These are phyloP conservation scores for Pseudogymnoascus pannorum DNA, from an alignment of 2,329 filamentous ascomycete genomes.

Conservation along the genomic window DNA sequence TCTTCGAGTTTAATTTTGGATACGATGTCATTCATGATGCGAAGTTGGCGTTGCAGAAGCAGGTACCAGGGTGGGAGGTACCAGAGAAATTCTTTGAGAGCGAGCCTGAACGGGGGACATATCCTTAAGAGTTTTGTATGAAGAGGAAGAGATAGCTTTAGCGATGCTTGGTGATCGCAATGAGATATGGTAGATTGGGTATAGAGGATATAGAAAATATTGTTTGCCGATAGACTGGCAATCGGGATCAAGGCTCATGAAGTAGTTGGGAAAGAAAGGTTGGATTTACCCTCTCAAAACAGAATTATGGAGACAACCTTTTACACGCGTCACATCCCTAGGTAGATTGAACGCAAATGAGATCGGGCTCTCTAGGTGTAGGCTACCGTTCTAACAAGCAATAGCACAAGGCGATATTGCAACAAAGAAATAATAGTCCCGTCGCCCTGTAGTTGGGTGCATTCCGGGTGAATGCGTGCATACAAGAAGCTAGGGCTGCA, in stretches of 20 bases:
- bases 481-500: neutral
- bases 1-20: constrained; percentile 24
- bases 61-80: constrained; percentile 16
- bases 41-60: constrained; percentile 11
- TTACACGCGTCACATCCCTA: neutral
- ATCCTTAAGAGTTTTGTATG: constrained; percentile 11
- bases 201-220: neutral
- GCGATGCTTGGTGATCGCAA: neutral
- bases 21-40: constrained; percentile 22
- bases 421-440: no score
- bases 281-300: neutral
- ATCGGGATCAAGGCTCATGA: neutral
- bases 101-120: constrained; percentile 15
- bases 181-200: neutral
- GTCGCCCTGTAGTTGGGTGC: no score
- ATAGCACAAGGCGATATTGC: no score
- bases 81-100: constrained; percentile 18
- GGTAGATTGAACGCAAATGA: neutral
- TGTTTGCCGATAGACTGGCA: neutral
- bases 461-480: neutral
- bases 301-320: neutral
- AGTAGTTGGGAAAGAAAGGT: neutral
- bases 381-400: no score
- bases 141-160: neutral
- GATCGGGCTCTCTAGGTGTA: neutral